phyloP scores from a whole-genome alignment of 2,329 filamentous ascomycete genomes.

The Venturia carpophila region DNA sequence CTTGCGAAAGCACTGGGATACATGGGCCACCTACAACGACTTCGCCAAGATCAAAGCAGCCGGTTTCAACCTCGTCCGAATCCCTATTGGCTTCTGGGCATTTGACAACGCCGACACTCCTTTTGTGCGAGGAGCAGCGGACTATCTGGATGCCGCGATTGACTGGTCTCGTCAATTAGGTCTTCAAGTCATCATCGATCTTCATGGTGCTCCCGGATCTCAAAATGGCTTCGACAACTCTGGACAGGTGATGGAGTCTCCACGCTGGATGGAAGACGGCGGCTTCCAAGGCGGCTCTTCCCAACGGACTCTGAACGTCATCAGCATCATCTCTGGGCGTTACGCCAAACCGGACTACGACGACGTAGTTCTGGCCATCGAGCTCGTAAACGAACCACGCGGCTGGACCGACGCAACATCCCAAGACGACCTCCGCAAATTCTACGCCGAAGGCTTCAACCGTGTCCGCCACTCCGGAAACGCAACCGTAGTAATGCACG shows the following conservation, averaged over 20 bases:
- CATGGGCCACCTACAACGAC: conserved; percentile 43
- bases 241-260: conserved; percentile 40
- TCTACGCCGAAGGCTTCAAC: conserved; percentile 48
- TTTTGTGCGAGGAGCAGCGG: conserved; percentile 45
- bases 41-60: conserved; percentile 49
- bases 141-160: conserved; percentile 49
- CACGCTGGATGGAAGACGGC: conserved; percentile 38
- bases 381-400: conserved; percentile 51
- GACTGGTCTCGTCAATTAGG: conserved; percentile 47
- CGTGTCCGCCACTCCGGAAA: conserved; percentile 38
- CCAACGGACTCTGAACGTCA: conserved; percentile 45
- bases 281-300: conserved; percentile 32
- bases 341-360: conserved; percentile 47
- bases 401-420: conserved; percentile 34
- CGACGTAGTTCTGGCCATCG: conserved; percentile 51
- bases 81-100: conserved; percentile 54
- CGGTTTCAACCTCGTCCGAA: conserved; percentile 52
- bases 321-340: conserved; percentile 50
- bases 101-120: conserved; percentile 44
- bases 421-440: conserved; percentile 42
- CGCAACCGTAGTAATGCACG: conserved; percentile 50
- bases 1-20: conserved; percentile 45
- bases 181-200: conserved; percentile 51
- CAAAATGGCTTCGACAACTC: conserved; percentile 59
- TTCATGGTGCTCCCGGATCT: conserved; percentile 49